These are phyloP conservation scores for Babjeviella inositovora DNA, from an alignment of 805 yeast species.

Conservation along the genomic window DNA sequence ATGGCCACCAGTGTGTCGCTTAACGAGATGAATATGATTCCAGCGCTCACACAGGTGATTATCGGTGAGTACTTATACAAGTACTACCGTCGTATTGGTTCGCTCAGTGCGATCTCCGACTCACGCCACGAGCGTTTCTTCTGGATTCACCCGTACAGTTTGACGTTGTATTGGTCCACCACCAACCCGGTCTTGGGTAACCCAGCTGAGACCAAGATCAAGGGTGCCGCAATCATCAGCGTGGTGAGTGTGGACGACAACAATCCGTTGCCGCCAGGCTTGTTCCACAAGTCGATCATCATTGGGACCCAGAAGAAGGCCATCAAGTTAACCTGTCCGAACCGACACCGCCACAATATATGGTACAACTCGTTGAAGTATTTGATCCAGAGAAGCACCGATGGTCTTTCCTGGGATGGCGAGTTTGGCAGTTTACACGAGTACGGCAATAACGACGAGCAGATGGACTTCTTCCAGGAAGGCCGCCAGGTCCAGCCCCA, in stretches of 20 bases:
- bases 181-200: constrained; percentile 64
- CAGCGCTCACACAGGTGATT: constrained; percentile 81
- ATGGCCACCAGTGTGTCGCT: constrained; percentile 49
- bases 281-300: constrained; percentile 71
- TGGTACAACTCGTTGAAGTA: constrained; percentile 82
- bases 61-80: constrained; percentile 85
- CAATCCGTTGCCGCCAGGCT: constrained; percentile 80
- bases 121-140: constrained; percentile 81
- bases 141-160: constrained; percentile 92
- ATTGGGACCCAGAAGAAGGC: constrained; percentile 52
- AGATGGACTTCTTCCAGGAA: no score
- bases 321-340: constrained; percentile 74
- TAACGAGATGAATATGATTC: constrained; percentile 58
- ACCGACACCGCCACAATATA: constrained; percentile 73
- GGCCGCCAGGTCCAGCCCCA: no score
- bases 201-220: constrained; percentile 49
- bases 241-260: constrained; percentile 73
- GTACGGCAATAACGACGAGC: no score
- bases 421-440: constrained; percentile 21
- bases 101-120: constrained; percentile 60
- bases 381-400: constrained; percentile 48
- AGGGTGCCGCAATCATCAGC: constrained; percentile 64
- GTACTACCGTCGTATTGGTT: constrained; percentile 66
- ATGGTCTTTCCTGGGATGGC: constrained; percentile 34
- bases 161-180: constrained; percentile 82